These are phyloP conservation scores for Simplicillium aogashimaense DNA, from an alignment of 2,329 filamentous ascomycete genomes.

Conservation along the genomic window DNA sequence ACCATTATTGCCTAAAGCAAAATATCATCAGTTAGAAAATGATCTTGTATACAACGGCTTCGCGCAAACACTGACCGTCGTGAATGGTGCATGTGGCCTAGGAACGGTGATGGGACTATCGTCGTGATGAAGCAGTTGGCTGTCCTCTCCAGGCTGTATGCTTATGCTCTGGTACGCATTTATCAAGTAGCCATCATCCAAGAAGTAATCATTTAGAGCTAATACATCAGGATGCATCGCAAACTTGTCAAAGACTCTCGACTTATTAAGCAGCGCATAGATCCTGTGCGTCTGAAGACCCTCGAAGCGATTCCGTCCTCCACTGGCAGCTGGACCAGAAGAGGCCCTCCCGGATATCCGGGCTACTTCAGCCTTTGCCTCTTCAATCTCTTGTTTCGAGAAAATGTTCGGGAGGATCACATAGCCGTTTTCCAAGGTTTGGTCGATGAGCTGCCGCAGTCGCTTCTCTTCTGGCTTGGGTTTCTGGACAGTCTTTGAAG, in stretches of 20 bases:
- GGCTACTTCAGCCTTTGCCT: constrained; percentile 10
- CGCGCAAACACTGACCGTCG: constrained; percentile 12
- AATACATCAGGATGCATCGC: constrained; percentile 20
- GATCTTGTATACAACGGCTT: background rate
- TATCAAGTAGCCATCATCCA: constrained; percentile 24
- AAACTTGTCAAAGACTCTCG: constrained; percentile 25
- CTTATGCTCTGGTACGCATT: constrained; percentile 25
- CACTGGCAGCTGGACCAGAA: constrained; percentile 15
- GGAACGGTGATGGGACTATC: constrained; percentile 18
- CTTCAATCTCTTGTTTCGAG: constrained; percentile 17
- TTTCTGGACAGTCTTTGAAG: no score
- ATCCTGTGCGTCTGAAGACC: constrained; percentile 24
- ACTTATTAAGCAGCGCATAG: constrained; percentile 27
- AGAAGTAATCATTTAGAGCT: constrained; percentile 27
- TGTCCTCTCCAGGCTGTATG: constrained; percentile 25
- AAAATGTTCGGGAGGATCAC: constrained; percentile 22
- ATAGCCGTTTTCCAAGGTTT: constrained; percentile 18
- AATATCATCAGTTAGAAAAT: background rate
- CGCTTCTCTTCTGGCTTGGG: no score
- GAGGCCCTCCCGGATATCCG: constrained; percentile 11
- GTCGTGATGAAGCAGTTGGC: constrained; percentile 25
- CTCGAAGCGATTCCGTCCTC: constrained; percentile 25
- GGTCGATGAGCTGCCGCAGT: constrained; percentile 7
- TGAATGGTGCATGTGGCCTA: constrained; percentile 21
- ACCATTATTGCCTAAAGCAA: constrained; percentile 15